These are phyloP conservation scores for Trichoderma harzianum DNA, from an alignment of 2,329 filamentous ascomycete species.

Conservation along the genomic window DNA sequence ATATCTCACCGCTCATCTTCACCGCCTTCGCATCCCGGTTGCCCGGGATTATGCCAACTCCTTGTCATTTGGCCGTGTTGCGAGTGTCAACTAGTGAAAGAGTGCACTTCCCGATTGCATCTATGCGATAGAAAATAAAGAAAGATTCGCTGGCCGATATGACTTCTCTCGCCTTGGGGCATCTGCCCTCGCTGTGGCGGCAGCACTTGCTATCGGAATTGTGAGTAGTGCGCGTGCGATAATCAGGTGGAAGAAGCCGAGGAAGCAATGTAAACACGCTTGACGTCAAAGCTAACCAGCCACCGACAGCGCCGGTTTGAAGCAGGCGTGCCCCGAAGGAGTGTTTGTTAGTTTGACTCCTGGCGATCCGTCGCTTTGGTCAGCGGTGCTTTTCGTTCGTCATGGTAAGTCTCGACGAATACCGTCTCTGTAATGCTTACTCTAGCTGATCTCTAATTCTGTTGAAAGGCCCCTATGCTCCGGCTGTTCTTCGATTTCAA, in stretches of 20 bases:
- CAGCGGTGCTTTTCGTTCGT: constrained; percentile 85
- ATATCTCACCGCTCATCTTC: constrained; percentile 22
- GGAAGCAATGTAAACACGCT: neutral
- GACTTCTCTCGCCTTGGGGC: constrained; percentile 43
- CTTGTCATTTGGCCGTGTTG: neutral
- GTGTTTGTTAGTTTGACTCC: constrained; percentile 83
- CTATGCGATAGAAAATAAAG: constrained; percentile 2
- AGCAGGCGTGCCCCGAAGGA: constrained; percentile 77
- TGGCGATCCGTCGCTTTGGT: constrained; percentile 78
- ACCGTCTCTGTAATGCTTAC: neutral
- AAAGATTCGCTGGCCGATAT: constrained; percentile 30
- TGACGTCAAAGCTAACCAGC: constrained; percentile 23
- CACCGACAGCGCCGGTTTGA: constrained; percentile 65
- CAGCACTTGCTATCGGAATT: constrained; percentile 81
- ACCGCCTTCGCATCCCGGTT: constrained; percentile 15
- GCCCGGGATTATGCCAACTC: neutral
- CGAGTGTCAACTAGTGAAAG: constrained; percentile 4
- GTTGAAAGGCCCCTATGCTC: constrained; percentile 76
- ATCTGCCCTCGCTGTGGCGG: constrained; percentile 58
- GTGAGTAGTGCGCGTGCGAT: constrained; percentile 43
- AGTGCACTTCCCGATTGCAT: neutral
- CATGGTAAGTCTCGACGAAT: constrained; percentile 57
- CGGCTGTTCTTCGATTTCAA: constrained; percentile 83
- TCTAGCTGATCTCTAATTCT: neutral
- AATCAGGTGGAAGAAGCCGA: neutral